Evolutionary conservation across 441 rosid genomes (phyloP), one percentile per base, ranked within the genome.

Genomic region (Jatropha multifida): DNA sequence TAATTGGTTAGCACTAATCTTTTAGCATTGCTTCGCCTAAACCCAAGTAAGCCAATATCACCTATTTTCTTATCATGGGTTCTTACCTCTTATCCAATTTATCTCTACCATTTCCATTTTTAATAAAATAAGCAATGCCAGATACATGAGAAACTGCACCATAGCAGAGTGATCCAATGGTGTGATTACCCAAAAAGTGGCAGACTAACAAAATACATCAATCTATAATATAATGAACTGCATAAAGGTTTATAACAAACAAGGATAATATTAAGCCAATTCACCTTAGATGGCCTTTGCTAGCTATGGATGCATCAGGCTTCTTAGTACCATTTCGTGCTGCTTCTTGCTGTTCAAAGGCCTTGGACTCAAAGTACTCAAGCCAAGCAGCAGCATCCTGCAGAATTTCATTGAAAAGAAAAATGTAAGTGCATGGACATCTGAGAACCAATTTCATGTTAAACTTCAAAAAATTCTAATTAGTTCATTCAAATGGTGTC

Each of bases 311-410:
- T 61, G 87, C 88, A 82, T 90, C 93, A 20, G 87, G 90, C 81
- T 90, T 90, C 66, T 83, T 88, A 71, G 89, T 84, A 78, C 95
- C 95, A 83, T 83, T 85, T 51, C 86, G 79, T 27, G 87, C 90
- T 12, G 89, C 92, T 77, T 90, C 95, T 79, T 90, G 93, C 81
- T 89, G 91, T 74, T 90, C 95, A 63, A 87, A 79, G 65, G 89
- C 93, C 79, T 82, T 90, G 56, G 93, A 87, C 73, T 90, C 91
- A 81, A 90, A 90, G 71, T 90, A 90, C 75, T 89, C 91, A 49
- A 89, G 95, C 95, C 93, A 90, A 60, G 93, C 93, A 77, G 90
- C 93, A 84, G 95, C 91, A 82, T 90, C 92, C 95, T 90, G 82
- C 62, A 76, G 63, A 65, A 74, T 80, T 56, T 60, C 54, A 67